Conservation (phyloP, 371 early-diverging fungal species). For the Rhizomucor miehei region DNA sequence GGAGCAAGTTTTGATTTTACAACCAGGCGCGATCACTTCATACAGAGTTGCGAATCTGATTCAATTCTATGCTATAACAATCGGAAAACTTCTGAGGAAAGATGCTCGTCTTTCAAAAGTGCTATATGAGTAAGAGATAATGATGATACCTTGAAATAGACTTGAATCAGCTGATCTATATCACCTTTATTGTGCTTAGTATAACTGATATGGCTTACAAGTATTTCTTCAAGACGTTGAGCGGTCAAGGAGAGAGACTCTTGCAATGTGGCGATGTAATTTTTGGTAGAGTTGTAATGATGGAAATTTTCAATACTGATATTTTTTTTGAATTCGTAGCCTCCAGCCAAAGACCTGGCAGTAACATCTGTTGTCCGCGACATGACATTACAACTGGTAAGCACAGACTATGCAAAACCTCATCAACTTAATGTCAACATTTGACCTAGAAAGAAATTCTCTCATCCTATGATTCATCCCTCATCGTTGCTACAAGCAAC, state of each 20-base stretch:
- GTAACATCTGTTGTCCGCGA: slow-evolving; percentile 67
- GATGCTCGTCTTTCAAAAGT: slow-evolving; percentile 53
- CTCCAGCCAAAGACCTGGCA: slow-evolving; percentile 56
- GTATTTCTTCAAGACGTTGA: slow-evolving; percentile 67
- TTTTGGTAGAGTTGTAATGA: background rate
- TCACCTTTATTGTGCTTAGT: slow-evolving; percentile 26
- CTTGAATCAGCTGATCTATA: background rate
- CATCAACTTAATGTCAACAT: background rate
- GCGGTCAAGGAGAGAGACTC: slow-evolving; percentile 62
- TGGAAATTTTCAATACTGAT: too few relatives aligned
- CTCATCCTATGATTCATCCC: slow-evolving; percentile 74
- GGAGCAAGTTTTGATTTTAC: slow-evolving; percentile 74
- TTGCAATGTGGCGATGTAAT: slow-evolving; percentile 54
- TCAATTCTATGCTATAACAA: slow-evolving; percentile 74
- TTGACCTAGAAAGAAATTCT: slow-evolving; percentile 68
- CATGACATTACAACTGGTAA: slow-evolving; percentile 64
- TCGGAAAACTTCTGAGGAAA: slow-evolving; percentile 59
- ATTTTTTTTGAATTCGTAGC: too few relatives aligned
- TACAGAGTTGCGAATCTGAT: slow-evolving; percentile 73
- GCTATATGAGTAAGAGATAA: slow-evolving; percentile 53
- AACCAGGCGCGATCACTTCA: slow-evolving; percentile 64
- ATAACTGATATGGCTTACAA: slow-evolving; percentile 65
- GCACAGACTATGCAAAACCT: background rate
- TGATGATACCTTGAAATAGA: background rate
- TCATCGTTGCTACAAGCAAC: slow-evolving; percentile 41